phyloP scores from a whole-genome alignment of 163 green algal species.

The Volvox carteri region DNA sequence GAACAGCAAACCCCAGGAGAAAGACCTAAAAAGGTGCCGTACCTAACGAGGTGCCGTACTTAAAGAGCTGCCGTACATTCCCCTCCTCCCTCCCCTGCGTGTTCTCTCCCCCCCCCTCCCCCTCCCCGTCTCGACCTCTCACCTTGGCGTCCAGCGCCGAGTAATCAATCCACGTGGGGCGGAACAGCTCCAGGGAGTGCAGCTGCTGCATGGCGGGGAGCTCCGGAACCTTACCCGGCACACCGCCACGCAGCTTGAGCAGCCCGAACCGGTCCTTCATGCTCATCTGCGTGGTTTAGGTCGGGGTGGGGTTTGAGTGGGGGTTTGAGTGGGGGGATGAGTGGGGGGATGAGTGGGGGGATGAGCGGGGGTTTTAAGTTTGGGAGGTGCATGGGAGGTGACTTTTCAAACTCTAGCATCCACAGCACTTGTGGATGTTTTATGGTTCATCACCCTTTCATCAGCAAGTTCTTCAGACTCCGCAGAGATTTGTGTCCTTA shows the following conservation, averaged over 20 bases:
- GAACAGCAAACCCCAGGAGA: too few species aligned
- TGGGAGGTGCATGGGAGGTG: background rate
- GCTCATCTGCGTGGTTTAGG: conserved; percentile 73
- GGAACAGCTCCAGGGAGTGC: conserved; percentile 74
- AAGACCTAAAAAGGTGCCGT: too few species aligned
- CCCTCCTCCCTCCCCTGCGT: too few species aligned
- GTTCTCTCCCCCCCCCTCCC: background rate
- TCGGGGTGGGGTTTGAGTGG: background rate
- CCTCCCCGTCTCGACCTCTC: background rate
- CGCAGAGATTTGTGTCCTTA: too few species aligned
- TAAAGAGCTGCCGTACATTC: too few species aligned
- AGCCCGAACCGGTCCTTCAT: conserved; percentile 97
- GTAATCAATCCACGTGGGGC: conserved; percentile 94
- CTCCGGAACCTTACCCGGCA: conserved; percentile 39
- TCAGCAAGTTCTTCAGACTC: too few species aligned
- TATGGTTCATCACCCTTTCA: too few species aligned
- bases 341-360: background rate
- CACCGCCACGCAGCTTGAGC: conserved; percentile 76
- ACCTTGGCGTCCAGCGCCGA: conserved; percentile 91
- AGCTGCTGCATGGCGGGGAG: conserved; percentile 88
- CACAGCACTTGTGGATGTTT: too few species aligned
- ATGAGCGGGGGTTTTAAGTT: background rate
- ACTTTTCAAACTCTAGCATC: too few species aligned
- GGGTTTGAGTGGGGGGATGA: too few species aligned
- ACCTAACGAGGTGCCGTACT: too few species aligned